These are phyloP conservation scores for Cinnamomum micranthum DNA, from an alignment of 164 flowering plant genomes.

Conservation along the genomic window DNA sequence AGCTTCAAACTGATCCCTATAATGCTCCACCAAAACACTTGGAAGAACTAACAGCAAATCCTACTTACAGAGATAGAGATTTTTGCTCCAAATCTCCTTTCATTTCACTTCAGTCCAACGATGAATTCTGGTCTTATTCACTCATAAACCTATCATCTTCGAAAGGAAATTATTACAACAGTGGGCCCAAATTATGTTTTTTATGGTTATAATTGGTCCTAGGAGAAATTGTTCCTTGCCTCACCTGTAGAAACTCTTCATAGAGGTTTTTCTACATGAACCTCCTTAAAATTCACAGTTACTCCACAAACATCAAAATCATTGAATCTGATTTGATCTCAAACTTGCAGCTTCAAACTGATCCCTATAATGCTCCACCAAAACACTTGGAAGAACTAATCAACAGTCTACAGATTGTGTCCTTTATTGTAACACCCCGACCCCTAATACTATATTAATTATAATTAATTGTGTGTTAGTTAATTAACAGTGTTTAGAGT, in stretches of 20 bases:
- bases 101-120: constrained; percentile 3
- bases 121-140: background rate
- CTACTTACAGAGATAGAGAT: too few relatives aligned
- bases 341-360: constrained; percentile 3
- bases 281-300: background rate
- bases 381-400: background rate
- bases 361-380: background rate
- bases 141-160: background rate
- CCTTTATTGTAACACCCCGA: background rate
- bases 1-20: background rate
- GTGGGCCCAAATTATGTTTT: background rate
- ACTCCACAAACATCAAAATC: background rate
- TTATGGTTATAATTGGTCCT: background rate
- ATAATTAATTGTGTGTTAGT: too few relatives aligned
- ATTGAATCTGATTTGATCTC: background rate
- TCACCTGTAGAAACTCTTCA: constrained; percentile 12
- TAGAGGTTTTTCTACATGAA: constrained; percentile 7
- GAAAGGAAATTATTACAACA: background rate
- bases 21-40: background rate
- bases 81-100: constrained; percentile 7
- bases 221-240: background rate
- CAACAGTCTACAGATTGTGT: background rate
- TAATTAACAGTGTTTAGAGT: too few relatives aligned
- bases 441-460: background rate
- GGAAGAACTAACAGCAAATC: background rate